phyloP scores from a whole-genome alignment of 495 filamentous ascomycete genomes.

The Podospora fimiseda region DNA sequence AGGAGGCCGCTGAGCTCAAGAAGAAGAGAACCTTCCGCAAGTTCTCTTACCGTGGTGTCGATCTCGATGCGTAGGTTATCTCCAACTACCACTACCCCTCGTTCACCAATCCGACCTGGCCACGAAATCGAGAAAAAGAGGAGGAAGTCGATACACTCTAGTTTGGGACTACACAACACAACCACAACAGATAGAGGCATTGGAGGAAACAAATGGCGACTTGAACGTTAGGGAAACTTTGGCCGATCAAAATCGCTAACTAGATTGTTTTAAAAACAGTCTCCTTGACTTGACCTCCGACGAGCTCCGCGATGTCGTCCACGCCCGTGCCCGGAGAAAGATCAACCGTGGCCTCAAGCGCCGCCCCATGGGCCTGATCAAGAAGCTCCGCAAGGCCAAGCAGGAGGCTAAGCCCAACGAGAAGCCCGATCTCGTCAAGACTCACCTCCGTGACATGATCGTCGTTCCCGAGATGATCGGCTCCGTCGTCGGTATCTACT shows the following conservation, averaged over 20 bases:
- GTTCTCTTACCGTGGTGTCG: slow-evolving; percentile 98
- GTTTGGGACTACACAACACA: not conserved
- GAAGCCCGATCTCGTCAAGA: slow-evolving; percentile 98
- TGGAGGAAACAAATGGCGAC: not conserved
- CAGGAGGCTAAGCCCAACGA: slow-evolving; percentile 99
- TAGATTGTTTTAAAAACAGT: slow-evolving; percentile 22
- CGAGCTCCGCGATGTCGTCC: slow-evolving; percentile 97
- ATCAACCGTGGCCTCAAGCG: slow-evolving; percentile 99
- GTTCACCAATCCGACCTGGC: not conserved
- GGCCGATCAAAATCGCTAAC: slow-evolving; percentile 14
- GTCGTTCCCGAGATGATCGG: slow-evolving; percentile 99
- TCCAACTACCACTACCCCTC: slow-evolving; percentile 5
- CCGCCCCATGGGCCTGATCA: slow-evolving; percentile 99
- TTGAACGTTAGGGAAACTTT: not conserved
- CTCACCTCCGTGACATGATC: slow-evolving; percentile 98
- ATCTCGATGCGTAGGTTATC: slow-evolving; percentile 88
- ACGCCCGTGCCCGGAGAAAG: slow-evolving; percentile 94
- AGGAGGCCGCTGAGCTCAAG: slow-evolving; percentile 98
- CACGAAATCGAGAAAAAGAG: not conserved
- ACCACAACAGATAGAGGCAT: not conserved
- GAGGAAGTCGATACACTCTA: not conserved
- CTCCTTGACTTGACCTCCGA: slow-evolving; percentile 98
- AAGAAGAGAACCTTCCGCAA: slow-evolving; percentile 99
- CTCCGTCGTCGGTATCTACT: slow-evolving; percentile 96
- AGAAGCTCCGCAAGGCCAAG: slow-evolving; percentile 99